Evolutionary conservation across 179 eudicot genomes (phyloP).

Genomic region (Beta macrorhiza): DNA sequence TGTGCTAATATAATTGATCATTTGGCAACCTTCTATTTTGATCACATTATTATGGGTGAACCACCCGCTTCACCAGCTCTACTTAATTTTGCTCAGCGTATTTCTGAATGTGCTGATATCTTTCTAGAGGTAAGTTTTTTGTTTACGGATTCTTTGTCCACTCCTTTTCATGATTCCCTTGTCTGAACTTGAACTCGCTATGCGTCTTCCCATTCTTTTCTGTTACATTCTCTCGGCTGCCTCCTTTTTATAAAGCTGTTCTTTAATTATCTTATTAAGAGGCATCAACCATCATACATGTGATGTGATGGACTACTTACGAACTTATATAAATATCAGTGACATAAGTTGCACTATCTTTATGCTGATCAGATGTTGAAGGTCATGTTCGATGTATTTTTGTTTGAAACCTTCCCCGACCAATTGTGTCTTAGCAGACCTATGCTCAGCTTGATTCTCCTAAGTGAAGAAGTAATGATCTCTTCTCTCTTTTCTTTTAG

Average conservation of each 20-base stretch:
- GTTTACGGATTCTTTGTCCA: background rate
- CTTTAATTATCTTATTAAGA: background rate
- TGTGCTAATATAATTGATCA: conserved; percentile 42
- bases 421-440: conserved; percentile 35
- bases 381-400: conserved; percentile 36
- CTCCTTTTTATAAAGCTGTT: too few species aligned
- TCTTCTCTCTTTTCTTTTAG: background rate
- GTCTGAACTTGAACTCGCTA: background rate
- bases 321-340: background rate
- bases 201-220: background rate
- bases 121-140: conserved; percentile 34
- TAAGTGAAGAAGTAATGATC: conserved; percentile 40
- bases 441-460: conserved; percentile 43
- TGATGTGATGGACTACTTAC: background rate
- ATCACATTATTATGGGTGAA: conserved; percentile 38
- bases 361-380: conserved; percentile 35
- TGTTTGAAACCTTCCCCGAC: conserved; percentile 33
- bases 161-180: background rate
- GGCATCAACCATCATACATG: background rate
- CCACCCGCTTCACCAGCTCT: conserved; percentile 34
- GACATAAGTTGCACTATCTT: conserved; percentile 1
- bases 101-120: conserved; percentile 36
- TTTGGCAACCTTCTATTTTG: conserved; percentile 46
- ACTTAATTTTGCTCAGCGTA: conserved; percentile 33
- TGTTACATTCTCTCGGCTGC: background rate